Evolutionary conservation across 2,329 filamentous ascomycete species (phyloP).

Genomic region (Curvularia hawaiiensis): DNA sequence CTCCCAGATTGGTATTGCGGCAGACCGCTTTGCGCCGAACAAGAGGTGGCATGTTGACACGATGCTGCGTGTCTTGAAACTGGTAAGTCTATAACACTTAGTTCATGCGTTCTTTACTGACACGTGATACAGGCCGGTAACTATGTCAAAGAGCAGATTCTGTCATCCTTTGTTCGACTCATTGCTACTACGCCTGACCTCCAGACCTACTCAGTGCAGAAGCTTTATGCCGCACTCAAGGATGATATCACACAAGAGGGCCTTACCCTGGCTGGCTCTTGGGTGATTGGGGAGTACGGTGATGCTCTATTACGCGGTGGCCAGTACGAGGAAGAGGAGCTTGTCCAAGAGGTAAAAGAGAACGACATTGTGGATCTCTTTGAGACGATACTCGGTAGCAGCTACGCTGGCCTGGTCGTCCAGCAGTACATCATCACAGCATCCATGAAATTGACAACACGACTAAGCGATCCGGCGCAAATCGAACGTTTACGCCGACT

Average conservation of each 20-base stretch:
- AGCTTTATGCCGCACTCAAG: constrained; percentile 86
- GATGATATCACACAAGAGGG: constrained; percentile 98
- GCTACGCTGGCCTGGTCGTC: constrained; percentile 86
- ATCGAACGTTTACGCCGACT: constrained; percentile 83
- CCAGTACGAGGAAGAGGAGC: constrained; percentile 91
- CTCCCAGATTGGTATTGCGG: constrained; percentile 94
- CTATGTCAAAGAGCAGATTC: constrained; percentile 96
- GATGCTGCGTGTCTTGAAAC: constrained; percentile 89
- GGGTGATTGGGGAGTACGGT: constrained; percentile 97
- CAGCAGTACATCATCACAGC: constrained; percentile 97
- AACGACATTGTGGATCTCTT: constrained; percentile 94
- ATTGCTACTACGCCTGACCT: constrained; percentile 94
- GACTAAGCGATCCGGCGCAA: constrained; percentile 82
- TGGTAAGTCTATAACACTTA: constrained; percentile 50
- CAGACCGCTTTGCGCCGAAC: constrained; percentile 93
- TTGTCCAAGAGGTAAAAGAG: constrained; percentile 82
- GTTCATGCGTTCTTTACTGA: constrained; percentile 13
- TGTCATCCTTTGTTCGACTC: constrained; percentile 94
- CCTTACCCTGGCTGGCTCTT: constrained; percentile 87
- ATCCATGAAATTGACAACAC: constrained; percentile 91
- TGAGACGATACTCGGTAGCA: constrained; percentile 88
- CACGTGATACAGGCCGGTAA: constrained; percentile 69
- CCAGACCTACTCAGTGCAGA: constrained; percentile 95
- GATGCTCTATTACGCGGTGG: constrained; percentile 88
- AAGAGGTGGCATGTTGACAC: constrained; percentile 99